Base-by-base conservation (phyloP, 2,329 filamentous ascomycete species). In the Ceratocystiopsis sp. region DNA sequence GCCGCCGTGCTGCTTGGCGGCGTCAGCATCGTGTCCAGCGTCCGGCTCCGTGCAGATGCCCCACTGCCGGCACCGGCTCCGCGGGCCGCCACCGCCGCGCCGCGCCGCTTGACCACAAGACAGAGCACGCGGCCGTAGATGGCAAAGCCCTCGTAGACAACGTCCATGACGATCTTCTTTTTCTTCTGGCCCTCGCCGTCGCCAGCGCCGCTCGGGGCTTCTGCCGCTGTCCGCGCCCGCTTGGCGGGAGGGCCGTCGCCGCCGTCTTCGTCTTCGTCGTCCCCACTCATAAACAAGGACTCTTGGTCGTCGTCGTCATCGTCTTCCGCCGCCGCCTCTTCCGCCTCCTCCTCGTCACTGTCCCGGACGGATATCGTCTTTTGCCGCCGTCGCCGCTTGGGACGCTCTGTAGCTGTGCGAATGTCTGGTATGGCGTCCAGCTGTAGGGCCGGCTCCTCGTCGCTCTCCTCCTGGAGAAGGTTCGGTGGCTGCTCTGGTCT, bases 81-180 rank as follows among this genome's bases (percentile, higher is more conserved):
- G 25, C 37, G 18, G 45, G 55, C 55, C 41, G 48, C 50, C 44
- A 55, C 48, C 44, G 56, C 49, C 42, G 55, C 59, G 45, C 54
- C 80, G 48, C 80, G 78, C 57, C 80, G 83, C 59, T 77, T 79
- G 54, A 98, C 79, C 10, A 98, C 81, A 46, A 98, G 69, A 60
- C 87, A 96, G 21, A 98, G 67, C 39, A 94, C 85, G 52, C 85
- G 81, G 12, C 91, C 86, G 62, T 94, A 93, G 55, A 98, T 95
- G 53, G 81, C 84, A 62, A 96, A 96, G 10, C 91, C 89, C 54
- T 96, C 86, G 61, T 96, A 98, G 14, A 78, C 79, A 21, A 89
- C 91, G 48, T 81, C 79, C 65, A 95, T 74, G 17, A 73, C 75
- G 52, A 93, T 64, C 59, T 95, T 96, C 66, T 98, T 95, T 63